phyloP scores from a whole-genome alignment of 139 green algal species.

The Limnomonas spitsbergensis region DNA sequence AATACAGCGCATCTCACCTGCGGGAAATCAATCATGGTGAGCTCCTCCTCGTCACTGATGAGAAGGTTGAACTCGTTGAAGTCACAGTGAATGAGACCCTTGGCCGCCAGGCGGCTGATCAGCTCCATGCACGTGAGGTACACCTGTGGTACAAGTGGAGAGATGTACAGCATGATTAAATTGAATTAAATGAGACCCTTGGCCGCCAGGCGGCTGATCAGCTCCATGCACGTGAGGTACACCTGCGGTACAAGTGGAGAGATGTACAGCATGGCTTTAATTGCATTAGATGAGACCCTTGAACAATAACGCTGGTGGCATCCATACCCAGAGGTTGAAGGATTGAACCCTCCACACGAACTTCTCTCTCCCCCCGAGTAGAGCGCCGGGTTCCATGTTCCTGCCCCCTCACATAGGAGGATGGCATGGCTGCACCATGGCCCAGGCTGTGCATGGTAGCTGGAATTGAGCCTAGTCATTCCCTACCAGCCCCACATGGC shows the following conservation, averaged over 20 bases:
- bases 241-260: constrained; percentile 54
- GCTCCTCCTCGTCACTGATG: constrained; percentile 44
- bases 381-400: too few relatives aligned
- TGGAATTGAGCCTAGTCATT: too few relatives aligned
- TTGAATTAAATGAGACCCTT: constrained; percentile 96
- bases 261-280: background rate
- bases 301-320: too few relatives aligned
- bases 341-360: too few relatives aligned
- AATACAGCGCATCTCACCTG: too few relatives aligned
- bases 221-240: constrained; percentile 73
- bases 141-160: constrained; percentile 63
- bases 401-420: too few relatives aligned
- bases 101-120: constrained; percentile 65
- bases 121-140: constrained; percentile 79
- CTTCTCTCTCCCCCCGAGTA: too few relatives aligned
- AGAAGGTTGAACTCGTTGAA: constrained; percentile 99
- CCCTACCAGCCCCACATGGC: too few relatives aligned
- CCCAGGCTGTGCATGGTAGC: too few relatives aligned
- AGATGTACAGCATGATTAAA: constrained; percentile 68
- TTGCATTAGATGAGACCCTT: background rate
- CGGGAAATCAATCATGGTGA: constrained; percentile 95
- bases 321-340: too few relatives aligned
- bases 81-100: constrained; percentile 97
- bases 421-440: too few relatives aligned
- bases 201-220: constrained; percentile 71